Conservation (phyloP, 306 rosid species). For the Fragaria nilgerrensis region DNA sequence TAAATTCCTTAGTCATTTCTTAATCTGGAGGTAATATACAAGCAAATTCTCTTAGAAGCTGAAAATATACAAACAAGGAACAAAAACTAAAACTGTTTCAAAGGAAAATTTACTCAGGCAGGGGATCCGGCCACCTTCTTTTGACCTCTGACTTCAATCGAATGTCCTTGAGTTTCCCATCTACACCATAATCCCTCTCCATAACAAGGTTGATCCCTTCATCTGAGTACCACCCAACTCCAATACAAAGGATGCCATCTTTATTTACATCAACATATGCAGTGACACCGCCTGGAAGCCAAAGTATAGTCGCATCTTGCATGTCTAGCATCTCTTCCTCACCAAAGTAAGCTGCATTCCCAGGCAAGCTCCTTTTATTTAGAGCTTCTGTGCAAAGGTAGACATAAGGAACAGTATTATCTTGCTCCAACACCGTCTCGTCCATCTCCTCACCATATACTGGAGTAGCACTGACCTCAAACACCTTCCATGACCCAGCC, state of each 20-base stretch:
- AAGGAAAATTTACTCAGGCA: constrained; percentile 29
- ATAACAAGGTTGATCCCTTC: constrained; percentile 94
- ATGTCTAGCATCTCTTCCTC: constrained; percentile 79
- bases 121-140: constrained; percentile 72
- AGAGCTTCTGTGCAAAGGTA: constrained; percentile 76
- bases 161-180: constrained; percentile 86
- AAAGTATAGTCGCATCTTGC: constrained; percentile 73
- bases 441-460: constrained; percentile 58
- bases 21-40: neutral
- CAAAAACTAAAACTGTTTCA: constrained; percentile 6
- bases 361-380: constrained; percentile 69
- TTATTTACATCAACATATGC: constrained; percentile 69
- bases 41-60: neutral
- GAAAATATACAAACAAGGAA: neutral
- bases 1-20: neutral
- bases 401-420: constrained; percentile 36
- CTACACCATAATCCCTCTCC: constrained; percentile 94
- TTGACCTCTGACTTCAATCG: constrained; percentile 74
- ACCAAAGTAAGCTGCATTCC: constrained; percentile 48
- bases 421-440: constrained; percentile 28
- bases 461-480: constrained; percentile 81
- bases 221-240: constrained; percentile 92
- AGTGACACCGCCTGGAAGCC: constrained; percentile 93
- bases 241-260: constrained; percentile 85
- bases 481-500: constrained; percentile 88